Conservation (phyloP, 2,329 filamentous ascomycete species). For the Colletotrichum paranaense region DNA sequence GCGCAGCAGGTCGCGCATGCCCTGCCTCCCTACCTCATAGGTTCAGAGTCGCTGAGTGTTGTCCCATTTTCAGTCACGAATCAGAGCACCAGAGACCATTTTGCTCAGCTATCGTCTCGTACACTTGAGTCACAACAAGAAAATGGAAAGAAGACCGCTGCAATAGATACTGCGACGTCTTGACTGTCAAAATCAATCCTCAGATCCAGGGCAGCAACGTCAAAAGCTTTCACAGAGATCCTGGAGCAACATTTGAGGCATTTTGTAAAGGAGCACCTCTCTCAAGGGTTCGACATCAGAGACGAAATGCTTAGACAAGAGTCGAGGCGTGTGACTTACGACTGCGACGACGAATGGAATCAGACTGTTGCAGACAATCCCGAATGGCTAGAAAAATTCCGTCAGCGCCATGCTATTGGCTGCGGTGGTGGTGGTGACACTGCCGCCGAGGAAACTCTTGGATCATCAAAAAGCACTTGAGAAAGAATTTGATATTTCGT, state of each 20-base stretch:
- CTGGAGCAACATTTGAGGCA: conserved; percentile 15
- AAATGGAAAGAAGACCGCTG: neutral
- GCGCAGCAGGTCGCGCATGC: conserved; percentile 39
- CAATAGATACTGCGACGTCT: neutral
- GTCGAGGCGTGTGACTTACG: conserved; percentile 41
- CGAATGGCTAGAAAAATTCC: conserved; percentile 42
- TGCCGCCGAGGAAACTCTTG: neutral
- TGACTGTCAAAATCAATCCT: neutral
- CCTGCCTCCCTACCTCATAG: conserved; percentile 43
- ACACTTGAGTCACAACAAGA: neutral
- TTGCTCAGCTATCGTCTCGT: conserved; percentile 35
- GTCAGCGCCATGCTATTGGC: conserved; percentile 4
- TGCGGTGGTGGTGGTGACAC: too few species aligned
- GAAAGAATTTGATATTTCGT: neutral
- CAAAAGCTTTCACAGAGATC: conserved; percentile 14
- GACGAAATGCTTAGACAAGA: conserved; percentile 44
- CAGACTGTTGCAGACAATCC: conserved; percentile 43
- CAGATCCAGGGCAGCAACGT: conserved; percentile 16
- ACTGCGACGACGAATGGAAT: conserved; percentile 40
- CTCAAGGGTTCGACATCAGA: conserved; percentile 15
- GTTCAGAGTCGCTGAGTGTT: conserved; percentile 36
- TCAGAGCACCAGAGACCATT: conserved; percentile 38
- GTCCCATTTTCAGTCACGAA: conserved; percentile 44
- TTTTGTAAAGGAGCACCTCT: neutral
- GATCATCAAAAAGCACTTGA: neutral